phyloP scores from a whole-genome alignment of 257 asterid genomes.

The Apocynum venetum region DNA sequence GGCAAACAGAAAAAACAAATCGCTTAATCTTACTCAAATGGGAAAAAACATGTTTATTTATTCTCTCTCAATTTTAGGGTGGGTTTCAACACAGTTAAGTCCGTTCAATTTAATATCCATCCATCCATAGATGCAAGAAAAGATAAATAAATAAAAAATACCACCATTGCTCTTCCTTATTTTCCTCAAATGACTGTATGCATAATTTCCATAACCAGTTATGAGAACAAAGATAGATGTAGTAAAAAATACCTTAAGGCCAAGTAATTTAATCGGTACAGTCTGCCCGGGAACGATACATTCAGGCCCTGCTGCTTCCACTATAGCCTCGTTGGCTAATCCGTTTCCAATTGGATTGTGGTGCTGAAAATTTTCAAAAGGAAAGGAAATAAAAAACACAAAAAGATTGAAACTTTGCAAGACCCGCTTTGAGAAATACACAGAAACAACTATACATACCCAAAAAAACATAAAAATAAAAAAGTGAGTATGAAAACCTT shows the following conservation, averaged over 20 bases:
- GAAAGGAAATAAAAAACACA: neutral
- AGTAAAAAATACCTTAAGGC: constrained; percentile 58
- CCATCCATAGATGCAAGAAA: neutral
- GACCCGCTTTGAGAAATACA: neutral
- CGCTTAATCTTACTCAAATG: neutral
- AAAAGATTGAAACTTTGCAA: neutral
- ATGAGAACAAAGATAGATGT: neutral
- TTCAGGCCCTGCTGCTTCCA: constrained; percentile 96
- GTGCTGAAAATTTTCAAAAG: constrained; percentile 23
- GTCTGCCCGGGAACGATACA: constrained; percentile 89
- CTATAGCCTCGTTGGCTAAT: constrained; percentile 68
- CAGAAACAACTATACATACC: neutral
- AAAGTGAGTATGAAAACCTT: constrained; percentile 36
- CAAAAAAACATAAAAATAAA: neutral
- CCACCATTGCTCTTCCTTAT: neutral
- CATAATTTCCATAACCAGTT: neutral
- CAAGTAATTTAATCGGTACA: constrained; percentile 71
- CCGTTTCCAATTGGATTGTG: constrained; percentile 65
- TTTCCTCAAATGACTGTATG: neutral
- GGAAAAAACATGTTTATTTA: neutral
- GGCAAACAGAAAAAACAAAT: neutral
- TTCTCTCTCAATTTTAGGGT: neutral
- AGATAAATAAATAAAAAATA: neutral
- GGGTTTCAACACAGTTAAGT: neutral
- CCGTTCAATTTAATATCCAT: neutral